Evolutionary conservation across 2,329 filamentous ascomycete genomes (phyloP), one percentile per base, ranked within the genome.

Genomic region (Ascochyta fabae): DNA sequence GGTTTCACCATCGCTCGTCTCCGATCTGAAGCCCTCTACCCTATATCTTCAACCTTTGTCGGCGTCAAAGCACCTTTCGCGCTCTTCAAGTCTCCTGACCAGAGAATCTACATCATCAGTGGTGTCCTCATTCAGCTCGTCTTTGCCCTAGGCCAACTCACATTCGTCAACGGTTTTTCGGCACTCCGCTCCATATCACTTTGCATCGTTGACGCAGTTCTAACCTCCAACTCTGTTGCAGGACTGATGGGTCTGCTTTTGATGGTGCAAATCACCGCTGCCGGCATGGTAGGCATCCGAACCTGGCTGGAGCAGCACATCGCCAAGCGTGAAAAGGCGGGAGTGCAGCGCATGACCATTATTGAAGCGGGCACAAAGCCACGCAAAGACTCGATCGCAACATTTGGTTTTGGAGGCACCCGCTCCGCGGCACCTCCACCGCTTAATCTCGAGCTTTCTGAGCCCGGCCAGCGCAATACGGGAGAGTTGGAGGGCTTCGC

Each of bases 261-360:
- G 31, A 64, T 69, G 58, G 8, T 65, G 2, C 67, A 70, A 27
- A 54, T 71, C 35, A 61, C 58, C 26, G 59, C 67, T 1, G 60
- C 58, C 7, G 62, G 55, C 12, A 33, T 71, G n/a, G 33, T 69
- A 0, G 62, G 58, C 4, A 45, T 71, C 15, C 53, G 69, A 19
- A 47, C 53, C 4, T 71, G 65, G 58, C 48, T 72, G n/a, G 69
- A 72, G 49, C 60, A 62, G 22, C 60, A 66, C 38, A 67, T 72
- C 12, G 67, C 67, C 6, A 62, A 64, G 26, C 54, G 53, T 3
- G 52, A 59, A 24, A 44, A 48, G 3, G 48, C 44, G 1, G 51
- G 53, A 22, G 36, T 46, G 1, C 36, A 48, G 24, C 41, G 36
- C 13, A 41, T 27, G 10, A 44, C 19, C 3, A 51, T 46, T 6